Percentiles rank a stretch among this genome's conserved stretches.
phyloP scores from a whole-genome alignment of 2,329 filamentous ascomycete genomes.

The Phaeomoniella chlamydospora region DNA sequence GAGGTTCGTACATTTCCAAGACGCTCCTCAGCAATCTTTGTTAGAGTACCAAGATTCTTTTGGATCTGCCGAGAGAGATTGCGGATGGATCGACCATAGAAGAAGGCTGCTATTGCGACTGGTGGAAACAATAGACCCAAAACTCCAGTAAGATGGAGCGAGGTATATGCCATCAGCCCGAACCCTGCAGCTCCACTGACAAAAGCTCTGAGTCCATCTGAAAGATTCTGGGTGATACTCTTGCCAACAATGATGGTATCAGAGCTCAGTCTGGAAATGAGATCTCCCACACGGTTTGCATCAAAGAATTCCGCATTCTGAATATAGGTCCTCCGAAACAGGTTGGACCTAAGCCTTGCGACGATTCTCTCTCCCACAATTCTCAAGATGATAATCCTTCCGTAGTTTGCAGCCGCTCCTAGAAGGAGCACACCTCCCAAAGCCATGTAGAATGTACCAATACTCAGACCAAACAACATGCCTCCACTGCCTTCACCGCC shows the following conservation, averaged over 20 bases:
- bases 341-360: slow-evolving; percentile 69
- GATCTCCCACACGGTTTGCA: slow-evolving; percentile 86
- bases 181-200: slow-evolving; percentile 87
- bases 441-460: slow-evolving; percentile 77
- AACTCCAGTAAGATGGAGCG: slow-evolving; percentile 75
- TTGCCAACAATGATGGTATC: slow-evolving; percentile 98
- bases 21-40: slow-evolving; percentile 96
- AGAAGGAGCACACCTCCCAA: slow-evolving; percentile 63
- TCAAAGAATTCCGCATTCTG: slow-evolving; percentile 91
- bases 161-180: slow-evolving; percentile 89
- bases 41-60: slow-evolving; percentile 79
- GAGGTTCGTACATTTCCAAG: slow-evolving; percentile 92
- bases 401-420: slow-evolving; percentile 84
- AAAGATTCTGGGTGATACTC: slow-evolving; percentile 94
- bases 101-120: slow-evolving; percentile 75
- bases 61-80: slow-evolving; percentile 87
- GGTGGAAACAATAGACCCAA: slow-evolving; percentile 80
- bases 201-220: slow-evolving; percentile 79
- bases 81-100: slow-evolving; percentile 80
- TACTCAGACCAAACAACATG: slow-evolving; percentile 67
- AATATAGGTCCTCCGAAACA: slow-evolving; percentile 85
- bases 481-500: slow-evolving; percentile 37
- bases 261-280: slow-evolving; percentile 88
- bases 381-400: slow-evolving; percentile 78
- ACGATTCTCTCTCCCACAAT: slow-evolving; percentile 95